These are phyloP conservation scores for Styphnolobium japonicum DNA, from an alignment of 306 rosid species.

Conservation along the genomic window DNA sequence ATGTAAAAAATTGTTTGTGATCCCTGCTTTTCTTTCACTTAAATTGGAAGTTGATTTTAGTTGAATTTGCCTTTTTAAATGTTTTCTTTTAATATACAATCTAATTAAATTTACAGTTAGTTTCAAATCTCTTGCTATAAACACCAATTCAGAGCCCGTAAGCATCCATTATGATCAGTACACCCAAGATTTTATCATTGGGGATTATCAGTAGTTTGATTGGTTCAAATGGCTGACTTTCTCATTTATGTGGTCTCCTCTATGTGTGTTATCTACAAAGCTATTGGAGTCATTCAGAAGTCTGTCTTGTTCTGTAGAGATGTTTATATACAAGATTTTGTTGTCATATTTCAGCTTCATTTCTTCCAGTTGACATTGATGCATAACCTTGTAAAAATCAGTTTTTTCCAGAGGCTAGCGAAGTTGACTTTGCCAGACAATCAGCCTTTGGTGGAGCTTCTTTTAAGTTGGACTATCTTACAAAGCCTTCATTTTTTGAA, in stretches of 20 bases:
- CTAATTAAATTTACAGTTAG: not conserved
- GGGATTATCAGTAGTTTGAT: not conserved
- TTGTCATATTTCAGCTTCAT: conserved; percentile 19
- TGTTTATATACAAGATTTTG: not conserved
- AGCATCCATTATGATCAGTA: not conserved
- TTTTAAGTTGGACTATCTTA: conserved; percentile 87
- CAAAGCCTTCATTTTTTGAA: conserved; percentile 92
- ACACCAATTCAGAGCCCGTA: not conserved
- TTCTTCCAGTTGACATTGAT: conserved; percentile 28
- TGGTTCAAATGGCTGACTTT: conserved; percentile 1
- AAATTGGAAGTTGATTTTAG: conserved; percentile 3
- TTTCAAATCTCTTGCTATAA: not conserved
- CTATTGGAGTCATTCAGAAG: not conserved
- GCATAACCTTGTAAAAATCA: conserved; percentile 45
- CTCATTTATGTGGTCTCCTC: not conserved
- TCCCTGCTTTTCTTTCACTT: conserved; percentile 2
- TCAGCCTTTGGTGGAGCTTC: conserved; percentile 75
- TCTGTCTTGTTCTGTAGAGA: conserved; percentile 16
- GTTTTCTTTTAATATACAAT: not conserved
- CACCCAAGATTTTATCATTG: not conserved
- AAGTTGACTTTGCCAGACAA: conserved; percentile 84
- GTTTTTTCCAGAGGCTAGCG: conserved; percentile 98
- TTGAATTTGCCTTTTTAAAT: not conserved
- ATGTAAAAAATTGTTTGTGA: not conserved
- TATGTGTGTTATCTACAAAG: not conserved